A percentile compares a stretch with the other conserved stretches of the same genome.
phyloP scores from a whole-genome alignment of 1,284 basidiomycete species.

The Pisolithus thermaeus region DNA sequence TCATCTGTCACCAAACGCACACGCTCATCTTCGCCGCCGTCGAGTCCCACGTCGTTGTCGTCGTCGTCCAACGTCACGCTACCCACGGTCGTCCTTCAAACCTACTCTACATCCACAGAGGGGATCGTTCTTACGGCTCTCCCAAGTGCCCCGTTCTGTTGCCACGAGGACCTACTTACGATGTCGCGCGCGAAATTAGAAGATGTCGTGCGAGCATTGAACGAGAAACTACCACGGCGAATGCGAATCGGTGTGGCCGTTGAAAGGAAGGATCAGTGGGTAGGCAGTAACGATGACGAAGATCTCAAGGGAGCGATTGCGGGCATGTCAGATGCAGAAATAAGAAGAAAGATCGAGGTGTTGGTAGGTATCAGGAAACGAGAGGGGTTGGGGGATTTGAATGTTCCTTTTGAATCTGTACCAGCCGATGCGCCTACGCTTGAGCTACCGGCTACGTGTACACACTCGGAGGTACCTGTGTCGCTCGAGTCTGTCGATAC shows the following conservation, averaged over 20 bases:
- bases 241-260: constrained; percentile 38
- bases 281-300: not conserved
- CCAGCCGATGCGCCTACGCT: not conserved
- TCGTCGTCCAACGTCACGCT: not conserved
- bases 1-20: constrained; percentile 18
- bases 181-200: too few species aligned
- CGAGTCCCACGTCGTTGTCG: too few species aligned
- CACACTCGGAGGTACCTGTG: not conserved
- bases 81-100: constrained; percentile 42
- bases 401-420: constrained; percentile 1
- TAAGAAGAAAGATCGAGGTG: constrained; percentile 44
- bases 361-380: constrained; percentile 43
- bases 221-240: constrained; percentile 8
- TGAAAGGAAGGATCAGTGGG: constrained; percentile 8
- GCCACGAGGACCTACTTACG: too few species aligned
- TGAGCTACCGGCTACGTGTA: constrained; percentile 16
- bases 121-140: constrained; percentile 17
- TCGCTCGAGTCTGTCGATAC: too few species aligned
- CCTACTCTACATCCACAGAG: constrained; percentile 42
- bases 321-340: constrained; percentile 32
- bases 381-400: constrained; percentile 12
- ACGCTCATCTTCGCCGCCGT: constrained; percentile 7
- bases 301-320: constrained; percentile 14
- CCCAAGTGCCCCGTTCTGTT: too few species aligned
- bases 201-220: too few species aligned